A percentile compares a stretch with the other conserved stretches of the same genome.
Evolutionary conservation across 2,329 filamentous ascomycete genomes (phyloP).

Genomic region (Davidsoniella virescens): DNA sequence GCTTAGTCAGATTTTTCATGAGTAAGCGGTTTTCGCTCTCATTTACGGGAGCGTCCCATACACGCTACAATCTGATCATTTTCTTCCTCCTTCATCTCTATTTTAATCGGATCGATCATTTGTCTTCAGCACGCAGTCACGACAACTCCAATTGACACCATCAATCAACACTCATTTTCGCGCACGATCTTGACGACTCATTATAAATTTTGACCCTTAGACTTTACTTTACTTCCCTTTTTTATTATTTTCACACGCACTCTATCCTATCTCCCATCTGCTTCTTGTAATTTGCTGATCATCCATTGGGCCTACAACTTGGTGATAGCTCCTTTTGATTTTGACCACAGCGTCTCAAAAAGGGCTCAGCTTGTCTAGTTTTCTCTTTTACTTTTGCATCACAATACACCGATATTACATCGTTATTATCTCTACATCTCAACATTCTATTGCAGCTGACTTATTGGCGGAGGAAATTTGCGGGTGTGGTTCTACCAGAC

Average conservation of each 20-base stretch:
- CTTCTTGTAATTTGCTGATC: constrained; percentile 36
- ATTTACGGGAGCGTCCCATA: too few species aligned
- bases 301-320: constrained; percentile 6
- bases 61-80: background rate
- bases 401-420: constrained; percentile 12
- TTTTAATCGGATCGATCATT: background rate
- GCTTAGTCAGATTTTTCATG: too few species aligned
- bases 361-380: constrained; percentile 5
- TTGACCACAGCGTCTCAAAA: background rate
- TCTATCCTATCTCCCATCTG: background rate
- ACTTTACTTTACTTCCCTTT: background rate
- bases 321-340: constrained; percentile 12
- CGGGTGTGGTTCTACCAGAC: constrained; percentile 3
- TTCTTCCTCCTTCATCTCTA: constrained; percentile 2
- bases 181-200: too few species aligned
- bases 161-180: background rate
- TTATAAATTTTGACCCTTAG: too few species aligned
- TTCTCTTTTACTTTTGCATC: constrained; percentile 1
- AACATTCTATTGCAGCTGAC: constrained; percentile 5
- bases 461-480: constrained; percentile 10
- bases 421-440: constrained; percentile 5
- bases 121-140: background rate
- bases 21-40: too few species aligned
- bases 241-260: background rate
- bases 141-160: background rate